Base-by-base conservation (phyloP, 2,329 filamentous ascomycete genomes). In the Cladophialophora bantiana region DNA sequence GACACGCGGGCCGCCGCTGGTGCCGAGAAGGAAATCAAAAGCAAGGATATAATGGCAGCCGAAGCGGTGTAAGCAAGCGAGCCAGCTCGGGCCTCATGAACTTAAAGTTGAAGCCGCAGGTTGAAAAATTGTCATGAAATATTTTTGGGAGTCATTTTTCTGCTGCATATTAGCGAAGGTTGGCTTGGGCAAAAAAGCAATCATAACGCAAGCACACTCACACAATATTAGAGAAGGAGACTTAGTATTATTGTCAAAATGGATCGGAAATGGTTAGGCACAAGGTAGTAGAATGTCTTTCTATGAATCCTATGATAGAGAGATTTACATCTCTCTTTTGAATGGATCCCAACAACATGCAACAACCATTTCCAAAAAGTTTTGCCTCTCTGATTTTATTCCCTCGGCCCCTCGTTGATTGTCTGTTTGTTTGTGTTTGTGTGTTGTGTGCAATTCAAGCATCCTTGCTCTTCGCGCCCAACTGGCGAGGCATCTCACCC, bases 11-110 rank as follows among this genome's bases (percentile, higher is more conserved):
- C 0, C 86, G 85, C 60, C 34, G 78, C 83, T 0, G 18, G 26
- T 85, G 85, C 68, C 76, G 77, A 10, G 85, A 85, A 4, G 42
- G 59, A 55, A 34, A 52, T 2, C 56, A 67, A 64, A 36, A 32
- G 55, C 31, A 38, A 42, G 38, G 40, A 53, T n/a, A 35, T 13
- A 15, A 62, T 59, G 12, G 65, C 18, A 12, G 62, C 40, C 32
- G 61, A 67, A 13, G 60, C 52, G 18, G 62, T 63, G 18, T 67
- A 2, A 74, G 67, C 10, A n/a, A 34, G 26, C 26, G 3, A 26
- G 26, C 26, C 26, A 26, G 26, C 26, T 26, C 26, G 26, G 26
- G 26, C 26, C 26, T 26, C 26, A 26, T 3, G 26, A 38, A 42
- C 13, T 4, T 4, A 4, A 3, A 42, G 40, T n/a, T 10, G 38